A percentile compares a stretch with the other conserved stretches of the same genome.
Conservation (phyloP, 2,329 filamentous ascomycete genomes). For the Talaromyces sp. region DNA sequence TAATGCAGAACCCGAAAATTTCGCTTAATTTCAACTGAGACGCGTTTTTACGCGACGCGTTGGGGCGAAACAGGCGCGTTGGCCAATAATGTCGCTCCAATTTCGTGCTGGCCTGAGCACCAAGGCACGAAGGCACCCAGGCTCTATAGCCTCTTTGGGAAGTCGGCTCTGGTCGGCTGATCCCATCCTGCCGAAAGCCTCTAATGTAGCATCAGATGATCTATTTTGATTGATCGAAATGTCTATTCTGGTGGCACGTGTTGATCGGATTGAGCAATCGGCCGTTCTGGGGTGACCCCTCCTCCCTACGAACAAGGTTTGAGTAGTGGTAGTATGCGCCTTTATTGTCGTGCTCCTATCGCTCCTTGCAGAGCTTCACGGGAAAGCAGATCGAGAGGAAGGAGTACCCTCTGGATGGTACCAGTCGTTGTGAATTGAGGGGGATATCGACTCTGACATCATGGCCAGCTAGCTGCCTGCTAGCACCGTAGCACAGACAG, state of each 20-base stretch:
- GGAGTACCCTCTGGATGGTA: not conserved
- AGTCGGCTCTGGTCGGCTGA: conserved; percentile 2
- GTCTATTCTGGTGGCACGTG: not conserved
- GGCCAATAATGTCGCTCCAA: not conserved
- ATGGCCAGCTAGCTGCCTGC: not conserved
- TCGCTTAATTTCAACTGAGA: not conserved
- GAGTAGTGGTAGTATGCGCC: not conserved
- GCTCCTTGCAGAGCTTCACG: not conserved
- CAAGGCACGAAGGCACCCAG: conserved; percentile 16
- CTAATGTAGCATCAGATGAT: not conserved
- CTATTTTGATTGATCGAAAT: too few species aligned
- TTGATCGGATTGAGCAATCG: not conserved
- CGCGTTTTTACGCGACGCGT: conserved; percentile 14
- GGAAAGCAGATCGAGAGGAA: not conserved
- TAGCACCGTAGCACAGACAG: not conserved
- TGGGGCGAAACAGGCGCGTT: not conserved
- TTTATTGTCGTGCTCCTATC: not conserved
- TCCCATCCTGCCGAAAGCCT: not conserved
- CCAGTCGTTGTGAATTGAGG: not conserved
- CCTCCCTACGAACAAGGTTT: not conserved
- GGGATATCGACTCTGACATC: not conserved
- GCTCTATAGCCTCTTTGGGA: conserved; percentile 15
- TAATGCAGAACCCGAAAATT: not conserved
- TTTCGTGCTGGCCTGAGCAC: conserved; percentile 6
- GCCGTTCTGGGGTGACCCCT: not conserved